phyloP scores from a whole-genome alignment of 805 yeast species.

The Metschnikowia lochheadii region DNA sequence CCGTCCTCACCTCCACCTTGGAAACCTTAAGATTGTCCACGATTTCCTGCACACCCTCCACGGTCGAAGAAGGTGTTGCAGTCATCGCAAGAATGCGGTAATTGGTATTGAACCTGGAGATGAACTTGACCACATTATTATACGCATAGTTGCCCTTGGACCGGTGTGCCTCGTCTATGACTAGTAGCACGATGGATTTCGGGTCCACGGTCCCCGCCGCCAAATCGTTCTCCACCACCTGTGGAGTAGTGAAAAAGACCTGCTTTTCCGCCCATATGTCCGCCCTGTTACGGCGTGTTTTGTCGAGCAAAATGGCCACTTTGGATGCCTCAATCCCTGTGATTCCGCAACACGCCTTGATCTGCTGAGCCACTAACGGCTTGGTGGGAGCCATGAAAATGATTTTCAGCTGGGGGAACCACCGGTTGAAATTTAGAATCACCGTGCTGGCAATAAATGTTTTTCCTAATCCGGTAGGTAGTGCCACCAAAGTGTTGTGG shows the following conservation, averaged over 20 bases:
- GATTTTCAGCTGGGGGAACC: constrained; percentile 78
- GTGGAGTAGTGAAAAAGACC: constrained; percentile 94
- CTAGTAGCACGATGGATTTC: constrained; percentile 64
- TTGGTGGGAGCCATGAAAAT: constrained; percentile 96
- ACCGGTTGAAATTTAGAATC: constrained; percentile 81
- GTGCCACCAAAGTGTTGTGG: constrained; percentile 76
- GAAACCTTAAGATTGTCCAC: constrained; percentile 72
- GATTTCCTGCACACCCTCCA: constrained; percentile 84
- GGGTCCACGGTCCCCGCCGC: constrained; percentile 73
- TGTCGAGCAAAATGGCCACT: constrained; percentile 75
- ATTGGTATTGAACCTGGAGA: constrained; percentile 56
- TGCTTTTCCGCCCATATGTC: constrained; percentile 74
- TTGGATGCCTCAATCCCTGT: constrained; percentile 77
- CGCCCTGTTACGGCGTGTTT: constrained; percentile 52
- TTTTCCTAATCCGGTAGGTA: constrained; percentile 97
- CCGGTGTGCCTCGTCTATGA: constrained; percentile 94
- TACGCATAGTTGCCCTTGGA: constrained; percentile 90
- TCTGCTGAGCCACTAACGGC: constrained; percentile 95
- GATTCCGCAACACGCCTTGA: constrained; percentile 83
- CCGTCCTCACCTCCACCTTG: constrained; percentile 79
- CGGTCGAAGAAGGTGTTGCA: constrained; percentile 91
- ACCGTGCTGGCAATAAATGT: constrained; percentile 94
- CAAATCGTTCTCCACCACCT: constrained; percentile 89
- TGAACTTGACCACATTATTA: constrained; percentile 68
- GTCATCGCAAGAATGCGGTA: constrained; percentile 82